Conservation (phyloP, 83 land plant species). For the Larix sibirica region DNA sequence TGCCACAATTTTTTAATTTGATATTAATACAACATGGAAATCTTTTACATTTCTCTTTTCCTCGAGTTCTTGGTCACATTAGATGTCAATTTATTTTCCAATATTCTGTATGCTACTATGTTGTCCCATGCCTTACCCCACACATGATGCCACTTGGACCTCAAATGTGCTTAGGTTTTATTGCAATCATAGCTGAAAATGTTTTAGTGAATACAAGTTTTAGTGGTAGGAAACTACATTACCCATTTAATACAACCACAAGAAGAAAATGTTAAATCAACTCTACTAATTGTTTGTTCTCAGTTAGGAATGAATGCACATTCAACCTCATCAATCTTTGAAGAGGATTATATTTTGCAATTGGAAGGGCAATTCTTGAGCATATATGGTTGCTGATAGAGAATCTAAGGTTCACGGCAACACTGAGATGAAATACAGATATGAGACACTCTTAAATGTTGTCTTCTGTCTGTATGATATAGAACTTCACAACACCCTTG, state of each 20-base stretch:
- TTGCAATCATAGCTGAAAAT: not conserved
- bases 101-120: no score
- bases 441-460: not conserved
- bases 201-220: not conserved
- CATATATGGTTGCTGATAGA: not conserved
- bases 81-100: no score
- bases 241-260: not conserved
- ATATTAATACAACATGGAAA: not conserved
- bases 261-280: not conserved
- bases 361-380: not conserved
- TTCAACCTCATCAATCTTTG: not conserved
- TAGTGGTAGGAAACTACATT: not conserved
- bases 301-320: not conserved
- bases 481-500: not conserved
- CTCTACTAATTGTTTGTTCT: constrained; percentile 1
- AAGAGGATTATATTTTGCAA: not conserved
- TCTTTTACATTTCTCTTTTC: not conserved
- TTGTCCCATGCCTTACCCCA: no score
- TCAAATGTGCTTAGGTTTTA: not conserved
- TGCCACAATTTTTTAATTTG: not conserved
- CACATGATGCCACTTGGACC: no score
- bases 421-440: not conserved
- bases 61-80: not conserved
- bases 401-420: not conserved
- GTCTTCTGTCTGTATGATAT: not conserved